Conservation (phyloP, 228 moss, liverwort and hornwort species). For the Sphagnum magellanicum region DNA sequence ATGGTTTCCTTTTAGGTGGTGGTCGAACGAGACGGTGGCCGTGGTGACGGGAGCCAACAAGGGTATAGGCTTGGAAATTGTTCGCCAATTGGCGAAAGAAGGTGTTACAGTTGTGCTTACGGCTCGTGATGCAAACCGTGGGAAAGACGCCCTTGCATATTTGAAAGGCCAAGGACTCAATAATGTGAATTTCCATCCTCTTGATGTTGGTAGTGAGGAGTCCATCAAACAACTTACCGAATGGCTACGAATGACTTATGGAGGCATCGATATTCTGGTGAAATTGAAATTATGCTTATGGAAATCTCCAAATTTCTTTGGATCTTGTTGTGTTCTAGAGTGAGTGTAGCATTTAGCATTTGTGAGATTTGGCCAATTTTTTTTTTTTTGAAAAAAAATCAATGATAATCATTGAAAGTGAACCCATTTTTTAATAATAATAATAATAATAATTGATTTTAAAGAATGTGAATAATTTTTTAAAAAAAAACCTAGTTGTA, state of each 20-base stretch:
- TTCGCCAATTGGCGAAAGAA: slow-evolving; percentile 20
- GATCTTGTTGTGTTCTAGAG: neutral
- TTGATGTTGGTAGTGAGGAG: neutral
- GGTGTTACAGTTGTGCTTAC: slow-evolving; percentile 36
- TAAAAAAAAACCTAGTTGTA: neutral
- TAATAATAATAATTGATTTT: too few species aligned
- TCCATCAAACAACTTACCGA: neutral
- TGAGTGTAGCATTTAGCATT: too few species aligned
- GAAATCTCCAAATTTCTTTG: neutral
- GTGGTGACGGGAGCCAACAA: slow-evolving; percentile 42
- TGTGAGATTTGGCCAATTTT: too few species aligned
- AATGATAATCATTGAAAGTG: neutral
- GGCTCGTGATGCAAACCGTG: slow-evolving; percentile 22
- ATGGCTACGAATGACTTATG: slow-evolving; percentile 1
- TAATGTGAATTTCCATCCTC: slow-evolving; percentile 1
- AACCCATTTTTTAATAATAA: neutral
- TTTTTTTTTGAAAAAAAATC: neutral
- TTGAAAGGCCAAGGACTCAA: slow-evolving; percentile 4
- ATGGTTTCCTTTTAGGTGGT: slow-evolving; percentile 9
- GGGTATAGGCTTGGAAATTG: slow-evolving; percentile 32
- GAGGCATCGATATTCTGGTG: slow-evolving; percentile 6
- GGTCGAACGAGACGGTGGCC: slow-evolving; percentile 14
- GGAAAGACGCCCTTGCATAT: slow-evolving; percentile 5
- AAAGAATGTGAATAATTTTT: too few species aligned
- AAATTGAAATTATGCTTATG: neutral